Evolutionary conservation across 805 yeast genomes (phyloP).

Genomic region (Saccharomyces paradoxus): DNA sequence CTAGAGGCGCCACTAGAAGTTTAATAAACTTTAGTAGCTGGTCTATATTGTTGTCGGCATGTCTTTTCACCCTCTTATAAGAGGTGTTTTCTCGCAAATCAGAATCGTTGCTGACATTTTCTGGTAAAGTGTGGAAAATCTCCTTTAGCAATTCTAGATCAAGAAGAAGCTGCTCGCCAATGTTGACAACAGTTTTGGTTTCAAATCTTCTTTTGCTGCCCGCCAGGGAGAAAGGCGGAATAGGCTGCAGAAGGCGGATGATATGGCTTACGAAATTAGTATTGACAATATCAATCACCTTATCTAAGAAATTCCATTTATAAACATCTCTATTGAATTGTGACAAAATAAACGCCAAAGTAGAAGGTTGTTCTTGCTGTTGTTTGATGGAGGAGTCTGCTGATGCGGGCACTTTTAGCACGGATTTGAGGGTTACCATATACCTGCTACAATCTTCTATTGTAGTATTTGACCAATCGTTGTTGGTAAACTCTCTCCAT

Average conservation of each 20-base stretch:
- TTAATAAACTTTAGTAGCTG: slow-evolving; percentile 17
- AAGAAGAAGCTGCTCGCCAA: slow-evolving; percentile 71
- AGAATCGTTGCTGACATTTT: slow-evolving; percentile 12
- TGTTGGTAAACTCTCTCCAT: slow-evolving; percentile 77
- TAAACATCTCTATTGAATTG: slow-evolving; percentile 62
- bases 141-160: slow-evolving; percentile 63
- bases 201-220: slow-evolving; percentile 13
- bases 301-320: slow-evolving; percentile 65
- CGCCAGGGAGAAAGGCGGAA: slow-evolving; percentile 42
- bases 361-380: slow-evolving; percentile 6
- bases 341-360: slow-evolving; percentile 38
- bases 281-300: slow-evolving; percentile 57
- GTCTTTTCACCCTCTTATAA: slow-evolving; percentile 22
- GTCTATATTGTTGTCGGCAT: slow-evolving; percentile 18
- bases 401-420: slow-evolving; percentile 24
- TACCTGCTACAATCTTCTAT: slow-evolving; percentile 70
- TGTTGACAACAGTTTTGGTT: slow-evolving; percentile 25
- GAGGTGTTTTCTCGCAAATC: slow-evolving; percentile 13
- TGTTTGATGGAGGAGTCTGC: not conserved
- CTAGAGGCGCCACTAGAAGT: slow-evolving; percentile 25
- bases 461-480: slow-evolving; percentile 63
- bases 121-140: slow-evolving; percentile 31
- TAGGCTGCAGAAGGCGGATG: slow-evolving; percentile 50
- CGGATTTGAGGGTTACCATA: slow-evolving; percentile 46
- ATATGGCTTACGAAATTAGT: slow-evolving; percentile 50